Base-by-base conservation (phyloP, 495 filamentous ascomycete genomes). In the Aspergillus nanangensis region DNA sequence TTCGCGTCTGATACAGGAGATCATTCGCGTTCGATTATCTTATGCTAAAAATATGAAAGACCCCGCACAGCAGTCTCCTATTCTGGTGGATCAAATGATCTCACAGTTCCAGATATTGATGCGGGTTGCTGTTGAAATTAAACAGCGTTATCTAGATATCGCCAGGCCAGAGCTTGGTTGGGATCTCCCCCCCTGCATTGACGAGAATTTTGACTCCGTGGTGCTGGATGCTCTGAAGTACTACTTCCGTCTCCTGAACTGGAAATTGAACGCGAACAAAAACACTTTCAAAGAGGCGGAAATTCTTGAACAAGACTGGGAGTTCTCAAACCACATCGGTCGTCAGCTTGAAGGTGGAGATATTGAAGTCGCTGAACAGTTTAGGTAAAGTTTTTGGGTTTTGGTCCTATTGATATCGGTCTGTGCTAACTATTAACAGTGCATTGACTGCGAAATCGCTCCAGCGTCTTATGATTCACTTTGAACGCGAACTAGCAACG, bases 281-380 rank as follows among this genome's bases (percentile, higher is more conserved):
- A 98, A 97, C 65, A 96, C 93, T 0, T 97, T 97, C 77, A 97
- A 97, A 60, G 93, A 97, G 57, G 93, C 93, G 10, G 93, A 98
- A 66, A 88, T 98, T 50, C 69, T 98, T 23, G 92, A 96, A 58
- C 91, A 96, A 54, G 93, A 97, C 63, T 98, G 93, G 92, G 86
- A 85, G 20, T 97, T 96, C 51, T 90, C 86, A 1, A 96, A 96
- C 56, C 84, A 90, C 45, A 86, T 97, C 47, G 93, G 91, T 10
- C 78, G 85, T 18, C 86, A 89, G 54, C 76, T 98, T 29, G 83
- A 92, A 39, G 88, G 88, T 32, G 93, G 94, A 44, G 91, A 97
- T 67, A 84, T 96, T 21, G 90, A 97, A 69, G 94, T 97, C 29
- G 93, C 93, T n/a, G 93, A 98, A 67, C 94, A 98, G 58, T 98